Evolutionary conservation across 805 yeast genomes (phyloP), one percentile per base, ranked within the genome.

Genomic region (Yamadazyma laniorum): DNA sequence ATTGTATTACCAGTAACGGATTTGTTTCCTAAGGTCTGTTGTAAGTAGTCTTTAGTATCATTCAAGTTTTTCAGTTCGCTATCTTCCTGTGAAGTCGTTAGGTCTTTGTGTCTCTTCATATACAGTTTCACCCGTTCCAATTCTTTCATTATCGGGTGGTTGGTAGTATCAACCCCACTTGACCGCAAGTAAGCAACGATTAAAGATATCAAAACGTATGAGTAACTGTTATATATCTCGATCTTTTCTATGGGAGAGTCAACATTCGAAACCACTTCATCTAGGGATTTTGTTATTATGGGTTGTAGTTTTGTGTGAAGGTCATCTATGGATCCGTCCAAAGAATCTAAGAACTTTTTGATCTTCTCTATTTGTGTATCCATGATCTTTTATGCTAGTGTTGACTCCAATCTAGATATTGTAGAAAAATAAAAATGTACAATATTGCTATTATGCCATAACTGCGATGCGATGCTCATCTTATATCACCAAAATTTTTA

Each of bases 71-170:
- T 50, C 6, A 33, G n/a, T n/a, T 57, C 45, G n/a, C 39, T 37
- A 6, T 36, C 18, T n/a, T 52, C 50, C 5, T 46, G 42, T 29
- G 58, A 39, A 38, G 32, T 23, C 15, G 63, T 65, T 4, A 69
- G 56, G 3, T 53, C 64, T 47, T 77, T 77, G 25, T 76, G 70
- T 51, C 79, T 70, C 26, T 71, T 71, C 79, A 84, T 82, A 47
- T 82, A 83, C n/a, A 68, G 52, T 55, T 82, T 84, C 28, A 85
- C 81, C 44, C 89, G 67, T 6, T 65, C 69, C 36, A 86, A 63
- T 51, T 85, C 95, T 21, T 63, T 63, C 80, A 81, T 78, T 15
- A 88, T 74, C 2, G 82, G 80, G 48, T 83, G 87, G 5, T 60
- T 55, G 8, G 68, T 70, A 1, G 82, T 74, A 40, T 80, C 76